Evolutionary conservation across 192 early-diverging fungal genomes (phyloP), one percentile per base, ranked within the genome.

Genomic region (Backusella tuberculispora): DNA sequence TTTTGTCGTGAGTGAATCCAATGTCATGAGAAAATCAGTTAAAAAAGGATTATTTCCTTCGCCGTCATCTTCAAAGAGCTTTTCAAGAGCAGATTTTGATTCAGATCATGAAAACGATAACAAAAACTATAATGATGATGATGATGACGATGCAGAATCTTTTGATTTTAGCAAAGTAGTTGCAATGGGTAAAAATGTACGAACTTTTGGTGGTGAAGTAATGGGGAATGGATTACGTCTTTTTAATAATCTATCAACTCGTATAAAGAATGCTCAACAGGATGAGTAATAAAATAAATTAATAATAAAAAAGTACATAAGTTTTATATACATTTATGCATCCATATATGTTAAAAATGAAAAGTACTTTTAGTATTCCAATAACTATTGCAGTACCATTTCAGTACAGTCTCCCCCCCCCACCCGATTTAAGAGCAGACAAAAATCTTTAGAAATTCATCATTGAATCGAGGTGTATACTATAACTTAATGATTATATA

Each of bases 111-210:
- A 63, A 37, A 68, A 76, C 26, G 64, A 66, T 1, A 40, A 60
- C 40, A 6, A 26, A 48, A 34, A 34, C 2, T 50, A 9, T 21
- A 9, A 41, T 3, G 73, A 72, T 21, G 17, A 41, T 3, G 73
- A 72, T 14, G 48, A 76, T 1, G 70, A 77, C 0, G 69, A 65
- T 21, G 74, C 76, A 15, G 74, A 76, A 4, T 24, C 53, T 0
- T 80, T 80, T 50, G 79, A 80, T 41, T 76, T 80, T 64, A 76
- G 74, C 17, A 80, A 80, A 50, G 75, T 80, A 6, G 44, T 80
- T 34, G 75, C 71, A 4, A 80, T 80, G 53, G 74, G 79, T 19
- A 78, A 78, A 56, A 72, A 78, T 40, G 66, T 78, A 21, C 75
- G 75, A 15, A 76, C 48, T 1, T 70, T 76, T 64, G 56, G 74